phyloP scores from a whole-genome alignment of 1,284 basidiomycete species.

The Ustilago cynodontis region DNA sequence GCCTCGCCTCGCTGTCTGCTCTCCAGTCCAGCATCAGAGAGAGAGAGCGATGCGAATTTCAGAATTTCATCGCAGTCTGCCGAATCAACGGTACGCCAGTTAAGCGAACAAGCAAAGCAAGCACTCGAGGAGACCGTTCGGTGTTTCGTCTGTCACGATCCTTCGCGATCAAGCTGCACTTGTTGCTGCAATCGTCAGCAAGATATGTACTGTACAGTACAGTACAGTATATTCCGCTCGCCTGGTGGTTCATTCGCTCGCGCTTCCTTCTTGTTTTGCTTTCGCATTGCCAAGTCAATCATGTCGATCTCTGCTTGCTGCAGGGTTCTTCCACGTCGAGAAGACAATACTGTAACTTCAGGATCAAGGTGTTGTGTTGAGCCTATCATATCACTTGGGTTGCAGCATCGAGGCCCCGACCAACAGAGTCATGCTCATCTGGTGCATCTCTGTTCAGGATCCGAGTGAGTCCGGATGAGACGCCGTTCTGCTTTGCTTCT shows the following conservation, averaged over 20 bases:
- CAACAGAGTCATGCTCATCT: too few relatives aligned
- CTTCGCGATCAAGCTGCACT: constrained; percentile 6
- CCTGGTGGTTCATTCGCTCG: neutral
- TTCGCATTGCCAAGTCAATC: neutral
- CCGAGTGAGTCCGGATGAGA: too few relatives aligned
- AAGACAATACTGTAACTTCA: too few relatives aligned
- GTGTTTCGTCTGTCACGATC: neutral
- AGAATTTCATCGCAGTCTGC: neutral
- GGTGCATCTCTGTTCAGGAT: too few relatives aligned
- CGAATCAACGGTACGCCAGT: neutral
- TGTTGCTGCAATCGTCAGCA: neutral
- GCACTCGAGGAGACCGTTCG: too few relatives aligned
- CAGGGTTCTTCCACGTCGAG: neutral
- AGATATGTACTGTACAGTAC: neutral
- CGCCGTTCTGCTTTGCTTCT: too few relatives aligned
- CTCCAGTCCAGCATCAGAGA: neutral
- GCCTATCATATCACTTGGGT: too few relatives aligned
- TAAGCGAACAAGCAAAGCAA: too few relatives aligned
- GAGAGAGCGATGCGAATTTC: neutral
- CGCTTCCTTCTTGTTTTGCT: neutral
- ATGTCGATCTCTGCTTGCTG: constrained; percentile 14
- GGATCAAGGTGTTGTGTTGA: neutral
- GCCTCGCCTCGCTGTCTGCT: neutral
- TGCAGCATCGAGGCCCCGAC: too few relatives aligned
- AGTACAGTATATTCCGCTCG: too few relatives aligned